Percentiles rank a stretch among this genome's conserved stretches.
Conservation (phyloP, 257 asterid genomes). For the Galeopsis tetrahit region DNA sequence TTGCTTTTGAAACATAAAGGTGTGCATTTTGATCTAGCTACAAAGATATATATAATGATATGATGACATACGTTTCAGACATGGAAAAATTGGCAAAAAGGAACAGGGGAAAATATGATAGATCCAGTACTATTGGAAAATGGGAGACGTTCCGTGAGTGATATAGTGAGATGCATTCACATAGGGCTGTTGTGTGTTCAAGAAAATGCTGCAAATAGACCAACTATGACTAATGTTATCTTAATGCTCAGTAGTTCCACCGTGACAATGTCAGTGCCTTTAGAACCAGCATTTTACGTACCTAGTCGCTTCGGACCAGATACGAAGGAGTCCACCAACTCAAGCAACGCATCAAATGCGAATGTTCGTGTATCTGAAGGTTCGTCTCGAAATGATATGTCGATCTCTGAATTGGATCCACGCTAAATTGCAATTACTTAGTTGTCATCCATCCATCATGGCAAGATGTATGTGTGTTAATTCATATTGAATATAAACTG, state of each 20-base stretch:
- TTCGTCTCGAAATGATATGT: constrained; percentile 16
- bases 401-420: constrained; percentile 26
- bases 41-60: neutral
- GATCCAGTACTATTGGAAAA: constrained; percentile 23
- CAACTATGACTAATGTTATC: constrained; percentile 30
- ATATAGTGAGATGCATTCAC: constrained; percentile 33
- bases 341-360: neutral
- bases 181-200: constrained; percentile 31
- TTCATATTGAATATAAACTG: too few species aligned
- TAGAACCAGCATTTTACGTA: constrained; percentile 30
- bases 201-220: constrained; percentile 29
- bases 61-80: constrained; percentile 6
- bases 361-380: constrained; percentile 6
- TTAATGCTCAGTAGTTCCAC: constrained; percentile 26
- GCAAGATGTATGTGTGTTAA: too few species aligned
- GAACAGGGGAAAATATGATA: constrained; percentile 22
- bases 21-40: too few species aligned
- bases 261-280: constrained; percentile 26
- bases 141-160: neutral
- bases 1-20: neutral
- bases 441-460: neutral
- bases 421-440: constrained; percentile 7
- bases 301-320: constrained; percentile 13
- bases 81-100: constrained; percentile 29
- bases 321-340: neutral